Percentiles rank a stretch among this genome's conserved stretches.
phyloP scores from a whole-genome alignment of 192 early-diverging fungal genomes.

The Coemansia sp. region DNA sequence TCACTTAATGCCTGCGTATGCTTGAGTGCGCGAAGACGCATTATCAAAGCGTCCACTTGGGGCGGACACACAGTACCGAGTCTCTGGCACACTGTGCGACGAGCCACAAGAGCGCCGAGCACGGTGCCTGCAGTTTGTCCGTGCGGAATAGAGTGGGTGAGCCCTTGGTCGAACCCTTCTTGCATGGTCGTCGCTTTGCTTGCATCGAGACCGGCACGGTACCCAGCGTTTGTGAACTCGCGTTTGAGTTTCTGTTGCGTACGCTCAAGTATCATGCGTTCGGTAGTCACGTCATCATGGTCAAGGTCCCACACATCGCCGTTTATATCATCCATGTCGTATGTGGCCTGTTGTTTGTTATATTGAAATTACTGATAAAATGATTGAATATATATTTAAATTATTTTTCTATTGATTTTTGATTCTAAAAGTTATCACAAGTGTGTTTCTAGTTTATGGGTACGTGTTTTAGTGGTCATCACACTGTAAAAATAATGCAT shows the following conservation, averaged over 20 bases:
- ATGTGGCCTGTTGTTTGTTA: neutral
- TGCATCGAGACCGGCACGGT: conserved; percentile 43
- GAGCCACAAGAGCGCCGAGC: conserved; percentile 34
- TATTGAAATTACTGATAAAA: too few species aligned
- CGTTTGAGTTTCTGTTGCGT: conserved; percentile 27
- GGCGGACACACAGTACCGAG: conserved; percentile 7
- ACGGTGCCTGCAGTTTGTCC: conserved; percentile 22
- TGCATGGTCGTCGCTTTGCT: conserved; percentile 40
- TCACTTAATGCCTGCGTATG: conserved; percentile 10
- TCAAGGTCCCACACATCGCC: conserved; percentile 36
- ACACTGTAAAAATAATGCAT: too few species aligned
- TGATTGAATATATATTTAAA: too few species aligned
- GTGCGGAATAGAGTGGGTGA: conserved; percentile 20
- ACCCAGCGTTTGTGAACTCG: conserved; percentile 29
- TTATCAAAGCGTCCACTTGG: conserved; percentile 29
- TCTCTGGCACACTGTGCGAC: conserved; percentile 25
- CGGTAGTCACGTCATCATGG: conserved; percentile 15
- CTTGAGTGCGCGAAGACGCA: conserved; percentile 35
- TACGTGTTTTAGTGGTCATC: too few species aligned
- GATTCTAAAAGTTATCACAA: too few species aligned
- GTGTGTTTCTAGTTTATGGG: too few species aligned
- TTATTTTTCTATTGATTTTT: too few species aligned
- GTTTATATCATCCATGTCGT: neutral
- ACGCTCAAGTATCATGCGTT: conserved; percentile 23
- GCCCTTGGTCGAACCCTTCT: conserved; percentile 40